These are phyloP conservation scores for Candida smagusa DNA, from an alignment of 1,139 yeast species.

Conservation along the genomic window DNA sequence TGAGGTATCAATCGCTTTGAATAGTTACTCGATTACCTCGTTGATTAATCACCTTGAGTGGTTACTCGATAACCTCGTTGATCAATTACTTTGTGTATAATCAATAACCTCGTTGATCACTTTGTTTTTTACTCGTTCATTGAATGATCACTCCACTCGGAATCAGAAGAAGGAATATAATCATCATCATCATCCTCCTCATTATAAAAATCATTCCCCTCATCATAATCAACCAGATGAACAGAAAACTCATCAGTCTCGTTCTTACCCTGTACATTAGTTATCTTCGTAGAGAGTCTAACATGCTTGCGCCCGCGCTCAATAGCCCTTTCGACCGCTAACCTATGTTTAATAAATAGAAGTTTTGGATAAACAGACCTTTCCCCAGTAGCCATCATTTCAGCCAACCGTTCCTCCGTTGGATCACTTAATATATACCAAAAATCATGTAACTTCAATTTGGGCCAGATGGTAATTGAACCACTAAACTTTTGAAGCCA, in stretches of 20 bases:
- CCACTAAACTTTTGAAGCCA: slow-evolving; percentile 77
- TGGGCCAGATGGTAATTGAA: slow-evolving; percentile 74
- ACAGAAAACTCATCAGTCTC: slow-evolving; percentile 9
- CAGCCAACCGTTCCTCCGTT: slow-evolving; percentile 50
- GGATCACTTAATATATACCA: slow-evolving; percentile 70
- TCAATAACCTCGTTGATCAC: too few relatives aligned
- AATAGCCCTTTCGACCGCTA: slow-evolving; percentile 62
- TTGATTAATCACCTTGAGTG: too few relatives aligned
- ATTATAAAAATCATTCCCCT: slow-evolving; percentile 14
- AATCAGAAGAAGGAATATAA: slow-evolving; percentile 4
- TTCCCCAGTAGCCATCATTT: slow-evolving; percentile 63
- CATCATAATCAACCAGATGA: slow-evolving; percentile 14
- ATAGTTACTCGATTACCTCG: too few relatives aligned
- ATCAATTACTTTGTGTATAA: too few relatives aligned
- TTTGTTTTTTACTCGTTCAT: not conserved
- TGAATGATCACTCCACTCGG: slow-evolving; percentile 3
- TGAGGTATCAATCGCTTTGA: too few relatives aligned
- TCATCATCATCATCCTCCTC: slow-evolving; percentile 4
- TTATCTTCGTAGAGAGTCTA: slow-evolving; percentile 14
- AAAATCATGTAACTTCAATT: slow-evolving; percentile 56
- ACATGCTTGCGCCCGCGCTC: slow-evolving; percentile 43
- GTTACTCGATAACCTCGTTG: too few relatives aligned
- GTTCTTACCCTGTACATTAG: slow-evolving; percentile 6
- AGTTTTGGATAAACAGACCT: slow-evolving; percentile 64
- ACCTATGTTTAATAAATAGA: slow-evolving; percentile 60